A percentile compares a stretch with the other conserved stretches of the same genome.
phyloP scores from a whole-genome alignment of 2,329 filamentous ascomycete genomes.

The Aspergillus ruber region DNA sequence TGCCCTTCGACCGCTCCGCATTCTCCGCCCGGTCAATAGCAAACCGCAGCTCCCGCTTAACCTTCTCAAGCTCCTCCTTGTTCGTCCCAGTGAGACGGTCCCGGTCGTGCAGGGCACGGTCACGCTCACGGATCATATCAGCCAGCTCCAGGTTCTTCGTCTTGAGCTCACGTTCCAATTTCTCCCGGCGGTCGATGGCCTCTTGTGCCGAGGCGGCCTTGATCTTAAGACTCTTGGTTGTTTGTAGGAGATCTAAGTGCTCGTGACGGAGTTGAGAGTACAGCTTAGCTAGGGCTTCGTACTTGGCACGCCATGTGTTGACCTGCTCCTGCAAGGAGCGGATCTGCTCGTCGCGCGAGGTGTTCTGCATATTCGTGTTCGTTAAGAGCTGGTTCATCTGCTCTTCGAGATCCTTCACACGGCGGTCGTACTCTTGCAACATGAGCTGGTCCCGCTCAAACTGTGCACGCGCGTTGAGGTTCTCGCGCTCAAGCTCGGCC shows the following conservation, averaged over 20 bases:
- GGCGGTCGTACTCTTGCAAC: slow-evolving; percentile 91
- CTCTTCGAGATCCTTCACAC: slow-evolving; percentile 85
- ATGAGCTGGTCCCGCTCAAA: slow-evolving; percentile 97
- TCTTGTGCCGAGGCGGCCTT: slow-evolving; percentile 97
- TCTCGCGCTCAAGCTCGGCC: slow-evolving; percentile 90
- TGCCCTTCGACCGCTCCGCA: slow-evolving; percentile 85
- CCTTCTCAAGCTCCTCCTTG: slow-evolving; percentile 88
- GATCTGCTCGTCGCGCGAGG: slow-evolving; percentile 92
- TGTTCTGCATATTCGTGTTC: slow-evolving; percentile 77
- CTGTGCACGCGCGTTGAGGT: slow-evolving; percentile 86
- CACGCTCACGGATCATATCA: slow-evolving; percentile 96
- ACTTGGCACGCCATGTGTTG: slow-evolving; percentile 95
- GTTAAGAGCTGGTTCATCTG: slow-evolving; percentile 76
- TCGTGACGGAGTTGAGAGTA: slow-evolving; percentile 95
- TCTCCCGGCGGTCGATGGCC: slow-evolving; percentile 89
- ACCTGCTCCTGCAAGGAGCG: slow-evolving; percentile 89
- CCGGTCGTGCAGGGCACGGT: slow-evolving; percentile 87
- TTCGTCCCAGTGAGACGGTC: slow-evolving; percentile 79
- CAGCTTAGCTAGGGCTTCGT: slow-evolving; percentile 90
- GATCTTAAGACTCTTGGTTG: slow-evolving; percentile 91
- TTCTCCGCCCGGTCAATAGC: slow-evolving; percentile 89
- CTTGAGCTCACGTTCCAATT: slow-evolving; percentile 94
- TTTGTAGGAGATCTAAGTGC: slow-evolving; percentile 88
- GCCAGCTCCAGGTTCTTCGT: slow-evolving; percentile 98
- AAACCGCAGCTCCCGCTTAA: slow-evolving; percentile 87